Evolutionary conservation across 2,329 filamentous ascomycete species (phyloP), one percentile per base, ranked within the genome.

Genomic region (Aspergillus fijiensis): DNA sequence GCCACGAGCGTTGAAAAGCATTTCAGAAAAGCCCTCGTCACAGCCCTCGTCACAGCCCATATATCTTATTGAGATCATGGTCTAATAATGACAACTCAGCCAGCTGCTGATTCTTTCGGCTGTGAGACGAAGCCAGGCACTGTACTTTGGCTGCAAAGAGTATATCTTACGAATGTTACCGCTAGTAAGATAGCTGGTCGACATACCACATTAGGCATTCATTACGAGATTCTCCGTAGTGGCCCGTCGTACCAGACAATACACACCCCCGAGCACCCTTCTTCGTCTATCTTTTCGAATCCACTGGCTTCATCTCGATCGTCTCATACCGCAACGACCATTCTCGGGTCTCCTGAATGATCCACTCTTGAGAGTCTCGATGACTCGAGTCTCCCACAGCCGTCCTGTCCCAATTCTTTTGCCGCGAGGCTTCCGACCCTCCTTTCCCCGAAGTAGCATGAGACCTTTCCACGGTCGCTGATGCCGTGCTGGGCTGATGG

Each of bases 291-390:
- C 39, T 7, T 16, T 19, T 45, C 39, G 16, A 19, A 12, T 19
- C 39, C 6, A 45, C 39, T 16, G 39, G 39, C 42, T 12, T 29
- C 53, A 55, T 55, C 53, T 55, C 53, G 9, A 55, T 49, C 10
- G 47, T 48, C 42, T 55, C 53, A n/a, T 45, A 48, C 11, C 27
- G 53, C 45, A 55, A 25, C 21, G 19, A 48, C 53, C 53, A 55
- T 25, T 55, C 53, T 6, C 42, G 53, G 12, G 53, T 55, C 53
- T 55, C 42, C 12, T 55, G 53, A 31, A 55, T 55, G n/a, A 55
- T 14, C 27, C 21, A 49, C 5, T 29, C 42, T 5, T 21, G n/a
- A 19, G 39, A 45, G 11, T 21, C 4, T 0, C 42, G n/a, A 12
- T 35, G 11, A 12, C 16, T 42, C 3, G 29, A 12, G 12, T 23